phyloP scores from a whole-genome alignment of 148 eudicot species.

The Vaccinium macrocarpon region DNA sequence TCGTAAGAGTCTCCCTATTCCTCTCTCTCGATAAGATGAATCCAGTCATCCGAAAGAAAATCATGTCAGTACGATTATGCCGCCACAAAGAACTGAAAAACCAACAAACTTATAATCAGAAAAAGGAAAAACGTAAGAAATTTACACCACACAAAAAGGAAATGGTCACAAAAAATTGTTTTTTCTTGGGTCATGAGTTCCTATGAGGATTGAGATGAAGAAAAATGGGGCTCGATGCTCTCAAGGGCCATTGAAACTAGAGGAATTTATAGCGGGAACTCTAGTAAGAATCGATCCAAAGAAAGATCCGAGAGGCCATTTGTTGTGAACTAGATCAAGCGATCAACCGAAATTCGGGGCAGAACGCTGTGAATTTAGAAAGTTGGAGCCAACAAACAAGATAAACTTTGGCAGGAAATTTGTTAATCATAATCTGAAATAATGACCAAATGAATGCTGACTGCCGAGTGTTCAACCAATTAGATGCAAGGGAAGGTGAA shows the following conservation, averaged over 20 bases:
- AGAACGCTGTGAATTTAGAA: not conserved
- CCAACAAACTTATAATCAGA: slow-evolving; percentile 12
- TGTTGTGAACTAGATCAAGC: not conserved
- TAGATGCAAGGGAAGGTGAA: not conserved
- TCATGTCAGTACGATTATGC: not conserved
- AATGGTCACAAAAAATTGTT: not conserved
- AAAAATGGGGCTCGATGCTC: not conserved
- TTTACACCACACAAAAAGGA: not conserved
- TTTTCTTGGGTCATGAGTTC: not conserved
- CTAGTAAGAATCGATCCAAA: not conserved
- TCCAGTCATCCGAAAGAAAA: not conserved
- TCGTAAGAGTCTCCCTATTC: not conserved
- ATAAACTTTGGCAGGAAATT: not conserved
- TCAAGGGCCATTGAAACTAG: not conserved
- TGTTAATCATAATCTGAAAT: not conserved
- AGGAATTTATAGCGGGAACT: not conserved
- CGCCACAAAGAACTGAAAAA: not conserved
- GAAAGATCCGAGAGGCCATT: not conserved
- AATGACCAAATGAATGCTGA: no score
- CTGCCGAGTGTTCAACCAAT: not conserved
- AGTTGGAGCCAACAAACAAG: not conserved
- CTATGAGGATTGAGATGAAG: not conserved
- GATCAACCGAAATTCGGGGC: not conserved
- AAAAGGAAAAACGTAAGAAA: not conserved
- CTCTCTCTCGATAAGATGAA: not conserved